These are phyloP conservation scores for Trichoderma hamatum DNA, from an alignment of 2,329 filamentous ascomycete species.

Conservation along the genomic window DNA sequence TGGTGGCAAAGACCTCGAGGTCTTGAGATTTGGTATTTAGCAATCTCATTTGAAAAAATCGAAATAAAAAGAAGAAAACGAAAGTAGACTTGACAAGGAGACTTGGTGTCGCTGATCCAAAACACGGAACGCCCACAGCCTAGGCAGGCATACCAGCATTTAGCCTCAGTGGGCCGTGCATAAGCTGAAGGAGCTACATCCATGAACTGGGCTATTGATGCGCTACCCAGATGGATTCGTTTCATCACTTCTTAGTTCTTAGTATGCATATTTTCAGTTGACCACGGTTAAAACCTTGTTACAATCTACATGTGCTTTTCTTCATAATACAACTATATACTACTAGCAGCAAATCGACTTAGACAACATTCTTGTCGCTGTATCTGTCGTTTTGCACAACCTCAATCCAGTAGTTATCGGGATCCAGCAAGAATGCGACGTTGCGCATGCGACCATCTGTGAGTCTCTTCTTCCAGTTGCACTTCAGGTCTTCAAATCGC, in stretches of 20 bases:
- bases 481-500: constrained; percentile 78
- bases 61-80: background rate
- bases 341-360: background rate
- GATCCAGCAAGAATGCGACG: constrained; percentile 87
- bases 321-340: background rate
- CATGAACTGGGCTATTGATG: background rate
- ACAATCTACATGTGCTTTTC: background rate
- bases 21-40: constrained; percentile 33
- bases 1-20: constrained; percentile 31
- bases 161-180: constrained; percentile 11
- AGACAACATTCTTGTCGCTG: constrained; percentile 47
- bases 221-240: background rate
- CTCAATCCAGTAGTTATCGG: constrained; percentile 84
- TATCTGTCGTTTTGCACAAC: constrained; percentile 77
- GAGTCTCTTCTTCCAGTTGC: constrained; percentile 93
- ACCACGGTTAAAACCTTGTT: background rate
- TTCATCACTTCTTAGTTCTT: background rate
- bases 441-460: constrained; percentile 93
- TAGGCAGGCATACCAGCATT: background rate
- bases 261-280: background rate
- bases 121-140: background rate
- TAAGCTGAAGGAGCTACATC: background rate
- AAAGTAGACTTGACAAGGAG: background rate
- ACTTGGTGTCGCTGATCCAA: background rate
- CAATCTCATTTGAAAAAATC: constrained; percentile 33